phyloP scores from a whole-genome alignment of 148 eudicot species.

The Drosera capensis region DNA sequence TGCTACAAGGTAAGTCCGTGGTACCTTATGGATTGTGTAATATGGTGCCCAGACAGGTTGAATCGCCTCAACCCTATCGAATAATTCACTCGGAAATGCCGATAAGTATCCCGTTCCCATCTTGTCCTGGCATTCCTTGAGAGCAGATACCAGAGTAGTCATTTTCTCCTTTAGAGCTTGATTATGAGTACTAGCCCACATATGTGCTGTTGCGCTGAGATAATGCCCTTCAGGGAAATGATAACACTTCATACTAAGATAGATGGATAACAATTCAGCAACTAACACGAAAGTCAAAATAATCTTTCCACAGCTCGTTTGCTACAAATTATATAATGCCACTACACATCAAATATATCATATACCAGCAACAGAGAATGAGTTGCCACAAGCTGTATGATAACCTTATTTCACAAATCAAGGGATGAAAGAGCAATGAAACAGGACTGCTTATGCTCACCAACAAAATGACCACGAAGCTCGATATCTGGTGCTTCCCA shows the following conservation, averaged over 20 bases:
- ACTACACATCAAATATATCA: too few relatives aligned
- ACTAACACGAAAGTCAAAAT: neutral
- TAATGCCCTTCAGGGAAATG: conserved; percentile 62
- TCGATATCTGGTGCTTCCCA: neutral
- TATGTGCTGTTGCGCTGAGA: conserved; percentile 81
- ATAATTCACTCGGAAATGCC: conserved; percentile 71
- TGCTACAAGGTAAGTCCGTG: neutral
- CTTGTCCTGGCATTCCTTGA: conserved; percentile 60
- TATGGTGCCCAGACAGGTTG: conserved; percentile 96
- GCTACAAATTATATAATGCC: too few relatives aligned
- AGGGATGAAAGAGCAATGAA: neutral
- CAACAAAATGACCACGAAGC: neutral
- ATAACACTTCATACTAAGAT: neutral
- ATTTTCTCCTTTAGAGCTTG: conserved; percentile 47
- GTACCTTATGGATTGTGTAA: conserved; percentile 96
- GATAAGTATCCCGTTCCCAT: conserved; percentile 84
- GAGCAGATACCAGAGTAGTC: conserved; percentile 49
- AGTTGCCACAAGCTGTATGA: too few relatives aligned
- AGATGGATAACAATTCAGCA: neutral
- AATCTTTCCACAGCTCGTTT: too few relatives aligned
- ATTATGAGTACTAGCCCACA: conserved; percentile 95
- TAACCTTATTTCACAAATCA: neutral
- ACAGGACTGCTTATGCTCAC: conserved; percentile 5
- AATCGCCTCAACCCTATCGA: conserved; percentile 75
- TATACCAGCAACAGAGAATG: too few relatives aligned